Evolutionary conservation across 1,284 basidiomycete species (phyloP), one percentile per base, ranked within the genome.

Genomic region (Irpex sp.): DNA sequence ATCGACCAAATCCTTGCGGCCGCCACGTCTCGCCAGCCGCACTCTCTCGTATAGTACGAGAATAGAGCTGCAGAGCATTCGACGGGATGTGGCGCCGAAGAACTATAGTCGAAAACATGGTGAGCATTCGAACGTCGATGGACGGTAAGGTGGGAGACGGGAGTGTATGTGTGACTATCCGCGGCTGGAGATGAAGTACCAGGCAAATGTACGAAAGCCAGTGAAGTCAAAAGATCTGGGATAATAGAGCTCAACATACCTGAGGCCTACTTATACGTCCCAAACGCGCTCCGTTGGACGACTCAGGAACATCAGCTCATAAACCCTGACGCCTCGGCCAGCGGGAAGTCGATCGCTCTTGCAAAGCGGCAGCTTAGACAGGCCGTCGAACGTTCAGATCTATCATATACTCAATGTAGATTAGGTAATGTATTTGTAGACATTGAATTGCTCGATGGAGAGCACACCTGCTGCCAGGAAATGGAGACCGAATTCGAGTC

Each of bases 1-100:
- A 59, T 59, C 62, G 62, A 59, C 62, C 49, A 44, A 63, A 63
- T 63, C 62, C 62, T 63, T 63, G 62, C 62, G 62, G 62, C 62
- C 57, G 62, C 62, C 62, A 63, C 62, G 57, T 63, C 62, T 59
- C 62, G 48, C 36, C 31, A 26, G 52, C 57, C 26, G 58, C 62
- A 59, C 62, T 40, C 56, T 38, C 17, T 36, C 62, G 58, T 47
- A 11, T 11, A 59, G 13, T 19, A 48, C 57, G 51, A 6, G 13
- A 44, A 9, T 11, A 44, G 40, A 40, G 62, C 47, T 59, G 51
- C 62, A 59, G 9, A 47, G 51, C 58, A 54, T 55, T 19, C 48
- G 54, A 57, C 49, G 40, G 62, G 59, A 19, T 26, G 48, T 47
- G 58, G n/a, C 48, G 36, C 61, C 38, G 8, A 63, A 51, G 49